Conservation (phyloP, 495 filamentous ascomycete species). For the Xylaria nigripes region DNA sequence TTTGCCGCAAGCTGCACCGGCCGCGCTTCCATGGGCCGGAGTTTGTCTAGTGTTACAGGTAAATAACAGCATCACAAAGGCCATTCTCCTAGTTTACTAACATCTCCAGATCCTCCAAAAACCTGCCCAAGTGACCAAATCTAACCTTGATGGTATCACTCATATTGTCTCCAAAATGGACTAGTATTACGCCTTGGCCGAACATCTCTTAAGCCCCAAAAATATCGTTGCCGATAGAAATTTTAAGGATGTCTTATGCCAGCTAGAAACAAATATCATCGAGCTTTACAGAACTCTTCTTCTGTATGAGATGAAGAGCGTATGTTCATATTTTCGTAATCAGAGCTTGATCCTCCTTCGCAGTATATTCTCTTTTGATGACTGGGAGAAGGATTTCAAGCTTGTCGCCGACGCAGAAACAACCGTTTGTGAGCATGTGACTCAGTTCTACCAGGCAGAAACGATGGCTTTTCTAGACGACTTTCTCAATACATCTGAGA, state of each 20-base stretch:
- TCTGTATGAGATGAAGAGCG: slow-evolving; percentile 30
- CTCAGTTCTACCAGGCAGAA: background rate
- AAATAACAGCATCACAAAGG: background rate
- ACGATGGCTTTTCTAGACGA: background rate
- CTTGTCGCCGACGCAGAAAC: background rate
- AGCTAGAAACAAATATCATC: slow-evolving; percentile 15
- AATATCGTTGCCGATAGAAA: background rate
- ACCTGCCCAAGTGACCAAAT: background rate
- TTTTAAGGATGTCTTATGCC: slow-evolving; percentile 1
- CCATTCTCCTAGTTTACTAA: background rate
- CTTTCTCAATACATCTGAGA: background rate
- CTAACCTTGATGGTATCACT: slow-evolving; percentile 12
- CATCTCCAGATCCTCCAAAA: background rate
- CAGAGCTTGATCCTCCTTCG: slow-evolving; percentile 4
- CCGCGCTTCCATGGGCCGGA: background rate
- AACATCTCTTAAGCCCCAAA: slow-evolving; percentile 18
- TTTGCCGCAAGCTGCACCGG: background rate
- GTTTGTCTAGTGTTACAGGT: background rate
- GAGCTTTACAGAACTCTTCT: slow-evolving; percentile 26
- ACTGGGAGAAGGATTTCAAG: background rate
- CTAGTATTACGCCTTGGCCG: slow-evolving; percentile 27
- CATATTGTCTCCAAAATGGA: slow-evolving; percentile 29
- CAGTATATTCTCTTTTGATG: background rate
- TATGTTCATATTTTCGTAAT: slow-evolving; percentile 27
- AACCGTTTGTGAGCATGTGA: background rate